Evolutionary conservation across 352 stramenopile genomes (phyloP).

Genomic region (Phytophthora fragariaefolia): DNA sequence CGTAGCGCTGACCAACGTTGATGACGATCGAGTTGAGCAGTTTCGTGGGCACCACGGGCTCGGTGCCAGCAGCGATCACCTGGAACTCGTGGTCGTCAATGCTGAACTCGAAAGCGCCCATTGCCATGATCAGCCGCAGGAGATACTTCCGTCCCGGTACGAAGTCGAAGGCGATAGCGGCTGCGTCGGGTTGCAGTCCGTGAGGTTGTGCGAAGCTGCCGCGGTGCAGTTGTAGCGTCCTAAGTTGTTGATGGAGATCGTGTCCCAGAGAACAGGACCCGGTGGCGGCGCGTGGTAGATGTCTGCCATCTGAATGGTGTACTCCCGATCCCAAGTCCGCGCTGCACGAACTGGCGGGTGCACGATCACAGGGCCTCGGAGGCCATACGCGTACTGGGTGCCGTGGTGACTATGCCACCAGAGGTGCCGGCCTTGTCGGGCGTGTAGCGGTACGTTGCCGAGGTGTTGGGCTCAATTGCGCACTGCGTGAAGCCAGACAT

Average conservation of each 20-base stretch:
- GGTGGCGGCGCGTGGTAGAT: conserved; percentile 34
- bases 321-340: conserved; percentile 35
- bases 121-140: conserved; percentile 36
- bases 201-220: conserved; percentile 12
- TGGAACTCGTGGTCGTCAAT: conserved; percentile 44
- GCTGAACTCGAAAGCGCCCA: conserved; percentile 41
- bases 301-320: conserved; percentile 36
- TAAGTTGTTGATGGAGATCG: conserved; percentile 38
- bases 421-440: conserved; percentile 38
- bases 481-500: conserved; percentile 44
- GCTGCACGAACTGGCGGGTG: conserved; percentile 3
- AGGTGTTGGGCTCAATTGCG: conserved; percentile 30
- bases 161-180: conserved; percentile 31
- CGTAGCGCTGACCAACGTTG: conserved; percentile 39
- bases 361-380: conserved; percentile 46
- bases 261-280: conserved; percentile 31
- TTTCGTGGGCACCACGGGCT: conserved; percentile 17
- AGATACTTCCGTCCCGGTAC: conserved; percentile 30
- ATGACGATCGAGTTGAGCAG: conserved; percentile 30
- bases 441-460: conserved; percentile 38
- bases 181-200: conserved; percentile 22
- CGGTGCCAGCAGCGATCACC: conserved; percentile 34
- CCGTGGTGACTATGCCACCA: conserved; percentile 47
- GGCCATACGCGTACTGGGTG: conserved; percentile 37
- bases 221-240: conserved; percentile 36